Conservation (phyloP, 1,139 yeast genomes). For the Kodamaea anthophila region DNA sequence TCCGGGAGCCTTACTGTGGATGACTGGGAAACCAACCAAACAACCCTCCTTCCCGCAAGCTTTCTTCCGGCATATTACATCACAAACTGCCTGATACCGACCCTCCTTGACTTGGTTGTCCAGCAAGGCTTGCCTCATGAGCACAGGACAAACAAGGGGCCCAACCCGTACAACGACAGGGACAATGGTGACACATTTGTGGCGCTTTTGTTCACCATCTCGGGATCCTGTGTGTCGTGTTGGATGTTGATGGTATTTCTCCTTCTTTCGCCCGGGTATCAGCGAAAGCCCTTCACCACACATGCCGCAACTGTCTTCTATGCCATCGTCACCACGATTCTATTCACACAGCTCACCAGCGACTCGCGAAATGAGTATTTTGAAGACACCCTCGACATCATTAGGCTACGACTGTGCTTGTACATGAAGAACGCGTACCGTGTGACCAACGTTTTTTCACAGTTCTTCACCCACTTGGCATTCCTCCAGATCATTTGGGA, state of each 20-base stretch:
- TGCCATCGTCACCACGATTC: slow-evolving; percentile 38
- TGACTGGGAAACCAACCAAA: slow-evolving; percentile 9
- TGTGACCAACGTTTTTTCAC: slow-evolving; percentile 25
- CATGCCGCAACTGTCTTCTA: slow-evolving; percentile 42
- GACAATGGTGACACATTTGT: slow-evolving; percentile 41
- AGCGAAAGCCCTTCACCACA: slow-evolving; percentile 43
- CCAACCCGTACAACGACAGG: slow-evolving; percentile 23
- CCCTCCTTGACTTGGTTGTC: slow-evolving; percentile 11
- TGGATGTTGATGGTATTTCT: slow-evolving; percentile 52
- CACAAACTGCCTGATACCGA: slow-evolving; percentile 34
- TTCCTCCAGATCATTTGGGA: slow-evolving; percentile 34
- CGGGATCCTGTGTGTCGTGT: slow-evolving; percentile 38
- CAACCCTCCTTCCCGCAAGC: slow-evolving; percentile 9
- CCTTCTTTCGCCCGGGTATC: slow-evolving; percentile 35
- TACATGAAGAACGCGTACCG: slow-evolving; percentile 25
- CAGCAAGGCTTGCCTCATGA: background rate
- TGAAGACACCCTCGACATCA: slow-evolving; percentile 32
- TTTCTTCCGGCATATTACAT: slow-evolving; percentile 37
- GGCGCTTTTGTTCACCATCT: slow-evolving; percentile 35
- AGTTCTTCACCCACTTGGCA: slow-evolving; percentile 32
- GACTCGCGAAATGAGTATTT: slow-evolving; percentile 31
- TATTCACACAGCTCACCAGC: slow-evolving; percentile 31
- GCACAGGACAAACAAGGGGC: slow-evolving; percentile 7
- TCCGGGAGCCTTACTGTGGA: slow-evolving; percentile 22
- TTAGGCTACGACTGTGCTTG: slow-evolving; percentile 24